Evolutionary conservation across 371 early-diverging fungal genomes (phyloP).

Genomic region (Blyttiomyces sp.): DNA sequence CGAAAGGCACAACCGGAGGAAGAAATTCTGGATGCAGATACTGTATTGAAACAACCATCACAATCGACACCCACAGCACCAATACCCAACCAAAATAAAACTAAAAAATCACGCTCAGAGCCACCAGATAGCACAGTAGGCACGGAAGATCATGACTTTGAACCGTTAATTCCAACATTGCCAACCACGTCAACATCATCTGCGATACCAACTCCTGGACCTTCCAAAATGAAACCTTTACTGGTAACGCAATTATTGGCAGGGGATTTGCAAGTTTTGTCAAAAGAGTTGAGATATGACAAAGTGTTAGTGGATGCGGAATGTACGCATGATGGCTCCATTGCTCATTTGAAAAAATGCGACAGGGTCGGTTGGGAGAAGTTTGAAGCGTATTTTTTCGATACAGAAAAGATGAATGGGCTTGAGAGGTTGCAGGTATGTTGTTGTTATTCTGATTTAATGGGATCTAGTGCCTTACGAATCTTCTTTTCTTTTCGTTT

Average conservation of each 20-base stretch:
- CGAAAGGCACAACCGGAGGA: not conserved
- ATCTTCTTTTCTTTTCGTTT: not conserved
- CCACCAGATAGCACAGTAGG: not conserved
- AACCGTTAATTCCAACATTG: not conserved
- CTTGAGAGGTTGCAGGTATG: conserved; percentile 34
- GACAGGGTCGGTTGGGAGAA: conserved; percentile 64
- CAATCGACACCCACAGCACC: not conserved
- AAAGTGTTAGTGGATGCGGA: conserved; percentile 94
- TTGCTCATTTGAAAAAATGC: conserved; percentile 66
- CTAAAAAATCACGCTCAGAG: not conserved
- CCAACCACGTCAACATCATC: not conserved
- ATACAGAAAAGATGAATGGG: conserved; percentile 47
- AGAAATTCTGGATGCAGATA: not conserved
- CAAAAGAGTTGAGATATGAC: conserved; percentile 63
- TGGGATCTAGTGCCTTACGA: not conserved
- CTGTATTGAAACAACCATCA: conserved; percentile 17
- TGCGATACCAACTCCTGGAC: not conserved
- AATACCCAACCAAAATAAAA: conserved; percentile 1
- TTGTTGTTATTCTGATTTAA: not conserved
- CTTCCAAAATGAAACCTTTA: conserved; percentile 61
- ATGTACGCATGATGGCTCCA: conserved; percentile 95
- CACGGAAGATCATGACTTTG: not conserved
- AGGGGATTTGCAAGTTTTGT: conserved; percentile 49
- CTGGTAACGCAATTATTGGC: conserved; percentile 72
- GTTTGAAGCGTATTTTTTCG: conserved; percentile 70